Base-by-base conservation (phyloP, 1,284 basidiomycete genomes). In the Fomitopsis pinicola region DNA sequence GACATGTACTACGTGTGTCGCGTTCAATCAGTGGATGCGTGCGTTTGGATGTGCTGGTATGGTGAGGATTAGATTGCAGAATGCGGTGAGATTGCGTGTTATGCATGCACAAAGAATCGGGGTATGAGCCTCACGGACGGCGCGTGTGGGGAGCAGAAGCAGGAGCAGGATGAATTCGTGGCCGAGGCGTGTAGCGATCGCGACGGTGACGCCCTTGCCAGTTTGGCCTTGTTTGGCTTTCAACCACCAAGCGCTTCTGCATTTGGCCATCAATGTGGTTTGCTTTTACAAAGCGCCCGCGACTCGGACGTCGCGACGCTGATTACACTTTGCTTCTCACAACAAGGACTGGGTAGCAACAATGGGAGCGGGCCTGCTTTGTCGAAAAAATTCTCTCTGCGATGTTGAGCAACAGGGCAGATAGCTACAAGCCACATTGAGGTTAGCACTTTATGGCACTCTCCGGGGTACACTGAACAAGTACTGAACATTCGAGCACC, bases 1-100 rank as follows among this genome's bases (percentile, higher is more conserved):
- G 89, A 91, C 90, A 92, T 92, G 81, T 81, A 87, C 67, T 67
- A 66, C 66, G 68, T 65, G 63, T 63, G 57, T 50, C 44, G 40
- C 30, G 55, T 55, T 65, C 52, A 50, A 57, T 63, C 62, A 54
- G 19, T 36, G 42, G 35, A 38, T 42, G 53, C 52, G 50, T 54
- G 62, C 58, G 59, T 36, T 48, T 57, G 12, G 42, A 44, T 38
- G 59, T 55, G 58, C 48, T 12, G 26, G 26, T 30, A 28, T 10
- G 46, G 57, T 59, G 57, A 30, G 57, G 57, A 35, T 30, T 52
- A 35, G 17, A 35, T 58, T 48, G 19, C 44, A 52, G 44, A 38
- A 57, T 22, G 17, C 19, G 30, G 26, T 58, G 58, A 22, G 30
- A 33, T 46, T 57, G 59, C 40, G 14, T n/a, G 28, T 46, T 53